A percentile compares a stretch with the other conserved stretches of the same genome.
phyloP scores from a whole-genome alignment of 306 rosid species.

The Trifolium pratense region DNA sequence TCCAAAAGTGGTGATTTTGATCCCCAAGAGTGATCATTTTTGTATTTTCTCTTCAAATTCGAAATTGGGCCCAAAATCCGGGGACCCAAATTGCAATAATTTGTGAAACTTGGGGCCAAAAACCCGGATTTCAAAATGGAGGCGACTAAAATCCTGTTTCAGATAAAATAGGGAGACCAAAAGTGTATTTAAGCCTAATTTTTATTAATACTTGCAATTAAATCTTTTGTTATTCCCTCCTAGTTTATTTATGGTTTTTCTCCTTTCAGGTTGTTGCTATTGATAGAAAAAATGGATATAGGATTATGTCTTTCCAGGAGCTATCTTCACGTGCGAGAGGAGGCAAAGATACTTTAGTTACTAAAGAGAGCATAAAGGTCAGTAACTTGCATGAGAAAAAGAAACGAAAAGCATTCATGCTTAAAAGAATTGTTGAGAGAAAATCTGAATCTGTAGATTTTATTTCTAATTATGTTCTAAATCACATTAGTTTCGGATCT shows the following conservation, averaged over 20 bases:
- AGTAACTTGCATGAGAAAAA: conserved; percentile 38
- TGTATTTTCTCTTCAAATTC: too few relatives aligned
- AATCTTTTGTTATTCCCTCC: conserved; percentile 28
- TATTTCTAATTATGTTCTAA: neutral
- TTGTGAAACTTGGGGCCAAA: too few relatives aligned
- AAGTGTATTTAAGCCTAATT: too few relatives aligned
- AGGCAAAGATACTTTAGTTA: conserved; percentile 62
- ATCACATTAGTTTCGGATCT: neutral
- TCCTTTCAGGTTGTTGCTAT: conserved; percentile 82
- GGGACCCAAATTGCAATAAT: too few relatives aligned
- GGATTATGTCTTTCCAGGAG: conserved; percentile 88
- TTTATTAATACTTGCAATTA: conserved; percentile 28
- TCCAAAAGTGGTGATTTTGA: too few relatives aligned
- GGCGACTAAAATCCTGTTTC: too few relatives aligned
- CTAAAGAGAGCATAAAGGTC: conserved; percentile 81
- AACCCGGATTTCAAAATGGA: too few relatives aligned
- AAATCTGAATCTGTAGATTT: neutral
- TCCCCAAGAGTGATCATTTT: too few relatives aligned
- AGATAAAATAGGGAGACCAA: too few relatives aligned
- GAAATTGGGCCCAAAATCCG: too few relatives aligned
- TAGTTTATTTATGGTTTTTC: conserved; percentile 13
- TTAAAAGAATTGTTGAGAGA: neutral
- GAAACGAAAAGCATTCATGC: conserved; percentile 16
- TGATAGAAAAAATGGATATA: conserved; percentile 74
- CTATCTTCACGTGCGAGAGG: conserved; percentile 90